Evolutionary conservation across 2,329 filamentous ascomycete species (phyloP), one percentile per base, ranked within the genome.

Genomic region (Dryadomyces sulphureus): DNA sequence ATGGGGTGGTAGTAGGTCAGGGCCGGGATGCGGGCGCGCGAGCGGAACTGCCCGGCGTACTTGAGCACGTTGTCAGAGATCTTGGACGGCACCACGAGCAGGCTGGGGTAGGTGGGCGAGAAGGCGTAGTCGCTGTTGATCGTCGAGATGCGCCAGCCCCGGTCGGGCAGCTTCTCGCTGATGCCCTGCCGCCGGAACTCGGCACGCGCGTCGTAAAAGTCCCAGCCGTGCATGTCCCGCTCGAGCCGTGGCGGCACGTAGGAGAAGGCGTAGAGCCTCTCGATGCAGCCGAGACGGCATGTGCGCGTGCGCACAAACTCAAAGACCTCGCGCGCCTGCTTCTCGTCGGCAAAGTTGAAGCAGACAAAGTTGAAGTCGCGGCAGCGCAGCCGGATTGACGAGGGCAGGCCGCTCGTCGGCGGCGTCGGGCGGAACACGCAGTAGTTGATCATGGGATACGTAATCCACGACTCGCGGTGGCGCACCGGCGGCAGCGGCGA

Each of bases 61-160:
- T 94, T 94, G 43, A 98, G 75, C 41, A 90, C 88, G 57, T 92
- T 95, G 63, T 98, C 92, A n/a, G 90, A 96, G 54, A 98, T 94
- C 48, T 76, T 78, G 21, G 81, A 79, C 20, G 92, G 92, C 17
- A 98, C 89, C 11, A 82, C 82, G 21, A 98, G 70, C 41, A 94
- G 60, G 4, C 80, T 78, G 12, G 92, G 92, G 60, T 98, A 98
- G 3, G 92, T 96, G 22, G 88, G 82, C 44, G 89, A 94, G 58
- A 95, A 96, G 53, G 68, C 70, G 60, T 94, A 96, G 63, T 94
- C 86, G 45, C 76, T 69, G 63, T 98, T 98, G 65, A 98, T 88
- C 45, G 77, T 77, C 8, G 87, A 89, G 59, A 98, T 77, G 51
- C 92, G 80, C 92, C 92, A 98, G 24, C 84, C 84, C 55, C 75